These are phyloP conservation scores for Paraconiothyrium brasiliense DNA, from an alignment of 2,329 filamentous ascomycete genomes.

Conservation along the genomic window DNA sequence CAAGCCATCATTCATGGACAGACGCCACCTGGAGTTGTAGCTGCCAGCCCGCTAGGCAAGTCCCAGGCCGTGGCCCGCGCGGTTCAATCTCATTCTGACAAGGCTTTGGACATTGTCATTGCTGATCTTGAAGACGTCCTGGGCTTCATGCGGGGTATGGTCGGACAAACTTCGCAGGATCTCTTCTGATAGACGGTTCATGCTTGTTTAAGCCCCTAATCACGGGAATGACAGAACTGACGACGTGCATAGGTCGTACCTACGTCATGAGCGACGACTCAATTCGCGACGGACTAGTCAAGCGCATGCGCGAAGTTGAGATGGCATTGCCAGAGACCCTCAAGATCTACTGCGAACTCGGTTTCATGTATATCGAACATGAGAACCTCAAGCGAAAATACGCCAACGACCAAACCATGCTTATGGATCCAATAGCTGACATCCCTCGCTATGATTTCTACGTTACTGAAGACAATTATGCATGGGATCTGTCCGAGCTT, in stretches of 20 bases:
- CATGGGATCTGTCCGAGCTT: constrained; percentile 51
- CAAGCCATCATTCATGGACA: constrained; percentile 31
- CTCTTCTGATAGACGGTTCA: background rate
- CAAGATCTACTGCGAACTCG: constrained; percentile 38
- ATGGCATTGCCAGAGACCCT: constrained; percentile 36
- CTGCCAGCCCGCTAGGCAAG: constrained; percentile 25
- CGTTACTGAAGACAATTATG: constrained; percentile 52
- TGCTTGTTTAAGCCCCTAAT: background rate
- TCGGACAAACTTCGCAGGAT: constrained; percentile 23
- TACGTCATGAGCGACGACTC: constrained; percentile 23
- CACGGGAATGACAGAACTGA: background rate
- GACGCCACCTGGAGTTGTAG: background rate
- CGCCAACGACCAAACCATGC: constrained; percentile 48
- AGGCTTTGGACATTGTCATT: constrained; percentile 32
- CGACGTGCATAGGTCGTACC: background rate
- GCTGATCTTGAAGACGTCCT: constrained; percentile 39
- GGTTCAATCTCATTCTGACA: constrained; percentile 31
- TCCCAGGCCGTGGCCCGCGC: constrained; percentile 35
- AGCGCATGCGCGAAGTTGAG: constrained; percentile 36
- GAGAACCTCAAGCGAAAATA: constrained; percentile 46
- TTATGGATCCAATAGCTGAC: constrained; percentile 40
- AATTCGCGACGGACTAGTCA: constrained; percentile 40
- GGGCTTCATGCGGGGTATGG: constrained; percentile 29
- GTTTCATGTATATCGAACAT: constrained; percentile 49
- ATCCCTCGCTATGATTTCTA: constrained; percentile 48